These are phyloP conservation scores for Canavalia gladiata DNA, from an alignment of 306 rosid species.

Conservation along the genomic window DNA sequence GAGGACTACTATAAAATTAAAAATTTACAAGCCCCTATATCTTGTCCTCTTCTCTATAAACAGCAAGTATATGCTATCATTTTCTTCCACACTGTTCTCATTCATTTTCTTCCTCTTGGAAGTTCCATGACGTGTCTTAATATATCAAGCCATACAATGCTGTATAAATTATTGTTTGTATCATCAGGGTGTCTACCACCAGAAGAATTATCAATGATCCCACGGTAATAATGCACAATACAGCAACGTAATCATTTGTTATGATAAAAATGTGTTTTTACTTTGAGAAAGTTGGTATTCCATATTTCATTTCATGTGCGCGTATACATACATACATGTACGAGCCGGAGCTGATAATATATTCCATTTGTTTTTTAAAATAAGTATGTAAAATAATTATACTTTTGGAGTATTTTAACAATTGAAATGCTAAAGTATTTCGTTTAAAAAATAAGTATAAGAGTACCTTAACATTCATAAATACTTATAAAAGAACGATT, in stretches of 20 bases:
- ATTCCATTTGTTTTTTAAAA: not conserved
- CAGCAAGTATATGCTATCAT: not conserved
- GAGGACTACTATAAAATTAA: not conserved
- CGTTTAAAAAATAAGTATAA: no score
- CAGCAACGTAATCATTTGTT: not conserved
- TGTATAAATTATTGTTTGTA: not conserved
- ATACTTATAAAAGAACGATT: no score
- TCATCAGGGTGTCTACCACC: slow-evolving; percentile 30
- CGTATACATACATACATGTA: not conserved
- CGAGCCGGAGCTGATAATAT: not conserved
- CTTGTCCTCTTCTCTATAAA: not conserved
- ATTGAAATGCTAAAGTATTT: no score
- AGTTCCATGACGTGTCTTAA: slow-evolving; percentile 6
- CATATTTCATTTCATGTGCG: not conserved
- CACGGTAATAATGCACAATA: not conserved
- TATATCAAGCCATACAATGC: slow-evolving; percentile 1
- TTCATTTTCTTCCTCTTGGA: not conserved
- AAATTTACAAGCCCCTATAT: not conserved
- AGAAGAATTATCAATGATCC: not conserved
- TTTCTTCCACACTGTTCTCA: not conserved
- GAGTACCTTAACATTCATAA: not conserved
- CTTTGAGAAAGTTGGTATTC: not conserved
- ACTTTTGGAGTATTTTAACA: not conserved
- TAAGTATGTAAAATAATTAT: not conserved
- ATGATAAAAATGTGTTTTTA: not conserved